phyloP scores from a whole-genome alignment of 1,139 yeast species.

The Protomyces pachydermus region DNA sequence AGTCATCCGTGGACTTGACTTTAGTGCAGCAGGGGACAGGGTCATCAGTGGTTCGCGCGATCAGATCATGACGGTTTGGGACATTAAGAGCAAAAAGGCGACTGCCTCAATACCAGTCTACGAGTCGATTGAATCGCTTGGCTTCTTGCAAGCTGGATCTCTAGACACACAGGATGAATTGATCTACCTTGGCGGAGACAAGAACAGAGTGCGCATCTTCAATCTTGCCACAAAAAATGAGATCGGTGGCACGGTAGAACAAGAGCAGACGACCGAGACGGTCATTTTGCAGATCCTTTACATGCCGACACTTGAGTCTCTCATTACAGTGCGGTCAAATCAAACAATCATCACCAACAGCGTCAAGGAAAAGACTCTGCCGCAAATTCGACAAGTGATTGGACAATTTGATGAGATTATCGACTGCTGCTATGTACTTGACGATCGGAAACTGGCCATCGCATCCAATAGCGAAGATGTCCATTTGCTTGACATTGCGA shows the following conservation, averaged over 20 bases:
- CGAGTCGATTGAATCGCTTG: slow-evolving; percentile 41
- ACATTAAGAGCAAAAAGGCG: slow-evolving; percentile 52
- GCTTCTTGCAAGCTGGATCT: slow-evolving; percentile 37
- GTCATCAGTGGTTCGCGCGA: slow-evolving; percentile 88
- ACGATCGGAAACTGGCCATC: slow-evolving; percentile 55
- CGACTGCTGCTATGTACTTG: slow-evolving; percentile 74
- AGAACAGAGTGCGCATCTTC: slow-evolving; percentile 62
- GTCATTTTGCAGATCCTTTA: slow-evolving; percentile 31
- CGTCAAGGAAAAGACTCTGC: slow-evolving; percentile 40
- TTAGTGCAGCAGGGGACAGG: slow-evolving; percentile 49
- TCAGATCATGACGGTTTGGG: slow-evolving; percentile 63
- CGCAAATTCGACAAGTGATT: slow-evolving; percentile 56
- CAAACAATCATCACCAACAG: slow-evolving; percentile 63
- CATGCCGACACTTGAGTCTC: slow-evolving; percentile 29
- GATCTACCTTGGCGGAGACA: slow-evolving; percentile 78
- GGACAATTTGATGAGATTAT: slow-evolving; percentile 97
- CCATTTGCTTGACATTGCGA: slow-evolving; percentile 49
- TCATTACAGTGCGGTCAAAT: slow-evolving; percentile 62
- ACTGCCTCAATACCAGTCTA: slow-evolving; percentile 63
- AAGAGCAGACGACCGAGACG: slow-evolving; percentile 32
- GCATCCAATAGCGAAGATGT: slow-evolving; percentile 95
- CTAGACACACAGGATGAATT: slow-evolving; percentile 39
- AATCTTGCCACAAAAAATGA: slow-evolving; percentile 38
- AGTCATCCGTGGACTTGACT: slow-evolving; percentile 82
- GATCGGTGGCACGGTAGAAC: slow-evolving; percentile 31